A percentile compares a stretch with the other conserved stretches of the same genome.
Conservation (phyloP, 2,329 filamentous ascomycete genomes). For the Coniochaeta pulveracea region DNA sequence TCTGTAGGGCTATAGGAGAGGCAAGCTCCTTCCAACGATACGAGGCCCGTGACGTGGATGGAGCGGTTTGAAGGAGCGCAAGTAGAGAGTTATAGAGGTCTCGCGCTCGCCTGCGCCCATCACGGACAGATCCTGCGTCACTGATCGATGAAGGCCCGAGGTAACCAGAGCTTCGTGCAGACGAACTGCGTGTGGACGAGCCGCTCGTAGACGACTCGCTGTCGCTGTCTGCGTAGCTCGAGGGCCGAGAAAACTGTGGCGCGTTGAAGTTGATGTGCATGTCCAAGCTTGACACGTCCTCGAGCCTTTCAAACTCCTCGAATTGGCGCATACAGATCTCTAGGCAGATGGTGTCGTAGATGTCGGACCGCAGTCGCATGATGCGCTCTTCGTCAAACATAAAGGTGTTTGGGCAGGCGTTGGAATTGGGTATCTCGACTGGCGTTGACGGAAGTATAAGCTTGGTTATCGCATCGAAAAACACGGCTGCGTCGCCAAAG, state of each 20-base stretch:
- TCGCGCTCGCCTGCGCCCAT: slow-evolving; percentile 30
- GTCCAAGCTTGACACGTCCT: not conserved
- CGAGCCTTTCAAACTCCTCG: slow-evolving; percentile 32
- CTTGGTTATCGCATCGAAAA: slow-evolving; percentile 46
- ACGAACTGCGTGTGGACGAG: slow-evolving; percentile 34
- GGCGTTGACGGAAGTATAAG: slow-evolving; percentile 40
- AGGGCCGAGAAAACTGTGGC: slow-evolving; percentile 31
- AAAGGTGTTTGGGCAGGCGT: slow-evolving; percentile 45
- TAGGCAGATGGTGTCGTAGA: slow-evolving; percentile 50
- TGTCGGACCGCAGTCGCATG: slow-evolving; percentile 46
- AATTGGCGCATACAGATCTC: slow-evolving; percentile 53
- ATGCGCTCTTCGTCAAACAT: slow-evolving; percentile 55
- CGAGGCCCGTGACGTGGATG: slow-evolving; percentile 26
- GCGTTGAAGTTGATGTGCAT: slow-evolving; percentile 36
- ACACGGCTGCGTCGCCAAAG: slow-evolving; percentile 47
- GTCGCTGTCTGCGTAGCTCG: slow-evolving; percentile 10
- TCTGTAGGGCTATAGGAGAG: slow-evolving; percentile 43
- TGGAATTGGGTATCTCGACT: slow-evolving; percentile 19
- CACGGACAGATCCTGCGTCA: slow-evolving; percentile 25
- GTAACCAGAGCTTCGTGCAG: slow-evolving; percentile 34
- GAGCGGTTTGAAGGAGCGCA: slow-evolving; percentile 41
- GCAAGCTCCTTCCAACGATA: slow-evolving; percentile 41
- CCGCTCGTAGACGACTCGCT: slow-evolving; percentile 28
- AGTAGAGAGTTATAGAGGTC: slow-evolving; percentile 42
- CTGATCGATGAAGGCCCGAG: slow-evolving; percentile 26